These are phyloP conservation scores for Fusarium scirpi DNA, from an alignment of 2,329 filamentous ascomycete species.

Conservation along the genomic window DNA sequence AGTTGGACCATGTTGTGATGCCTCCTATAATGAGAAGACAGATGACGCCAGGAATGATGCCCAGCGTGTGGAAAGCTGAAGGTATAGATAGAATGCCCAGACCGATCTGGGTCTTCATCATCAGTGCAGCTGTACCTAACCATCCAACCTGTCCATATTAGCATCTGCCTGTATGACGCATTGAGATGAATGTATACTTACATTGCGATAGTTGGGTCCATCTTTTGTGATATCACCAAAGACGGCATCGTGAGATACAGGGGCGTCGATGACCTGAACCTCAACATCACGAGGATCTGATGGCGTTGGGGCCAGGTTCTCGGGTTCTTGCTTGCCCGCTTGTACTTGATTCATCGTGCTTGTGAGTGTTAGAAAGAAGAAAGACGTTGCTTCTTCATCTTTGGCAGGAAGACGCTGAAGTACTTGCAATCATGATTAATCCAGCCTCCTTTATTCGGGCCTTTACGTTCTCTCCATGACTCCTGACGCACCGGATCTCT, in stretches of 20 bases:
- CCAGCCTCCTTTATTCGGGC: neutral
- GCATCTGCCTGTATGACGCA: neutral
- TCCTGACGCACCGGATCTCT: neutral
- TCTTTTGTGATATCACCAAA: constrained; percentile 46
- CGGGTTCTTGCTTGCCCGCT: constrained; percentile 1
- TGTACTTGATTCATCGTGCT: constrained; percentile 6
- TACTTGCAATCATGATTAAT: neutral
- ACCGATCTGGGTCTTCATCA: constrained; percentile 62
- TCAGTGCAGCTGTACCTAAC: constrained; percentile 57
- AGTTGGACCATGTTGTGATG: constrained; percentile 63
- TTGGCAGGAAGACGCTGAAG: neutral
- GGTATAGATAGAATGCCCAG: constrained; percentile 62
- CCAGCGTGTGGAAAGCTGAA: constrained; percentile 57
- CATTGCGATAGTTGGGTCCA: constrained; percentile 48
- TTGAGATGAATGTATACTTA: constrained; percentile 12
- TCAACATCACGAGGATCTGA: neutral
- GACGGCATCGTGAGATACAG: constrained; percentile 26
- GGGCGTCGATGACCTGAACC: constrained; percentile 36
- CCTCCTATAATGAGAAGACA: constrained; percentile 54
- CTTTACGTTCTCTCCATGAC: neutral
- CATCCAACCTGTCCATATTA: constrained; percentile 53
- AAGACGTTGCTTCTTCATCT: neutral
- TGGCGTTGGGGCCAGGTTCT: neutral
- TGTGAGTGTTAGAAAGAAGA: neutral
- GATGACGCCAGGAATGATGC: constrained; percentile 61